Conservation (phyloP, 495 filamentous ascomycete genomes). For the Bacidia rubella region DNA sequence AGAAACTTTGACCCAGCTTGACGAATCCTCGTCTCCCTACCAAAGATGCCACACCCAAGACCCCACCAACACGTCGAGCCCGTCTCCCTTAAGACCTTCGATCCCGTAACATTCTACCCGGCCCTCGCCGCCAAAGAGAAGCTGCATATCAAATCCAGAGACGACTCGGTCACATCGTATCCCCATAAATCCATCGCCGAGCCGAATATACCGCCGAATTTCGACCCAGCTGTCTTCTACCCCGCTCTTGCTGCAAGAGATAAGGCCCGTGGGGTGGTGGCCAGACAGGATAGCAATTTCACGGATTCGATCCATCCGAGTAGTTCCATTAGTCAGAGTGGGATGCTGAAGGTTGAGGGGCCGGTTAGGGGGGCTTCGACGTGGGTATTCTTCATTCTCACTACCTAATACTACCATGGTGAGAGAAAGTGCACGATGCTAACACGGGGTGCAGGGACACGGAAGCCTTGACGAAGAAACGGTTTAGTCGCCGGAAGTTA, state of each 20-base stretch:
- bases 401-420: too few species aligned
- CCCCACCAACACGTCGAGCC: constrained; percentile 5
- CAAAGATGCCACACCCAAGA: constrained; percentile 5
- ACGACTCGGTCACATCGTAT: constrained; percentile 10
- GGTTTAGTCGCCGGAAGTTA: constrained; percentile 24
- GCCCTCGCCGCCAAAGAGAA: constrained; percentile 7
- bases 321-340: neutral
- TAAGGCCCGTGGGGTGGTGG: neutral
- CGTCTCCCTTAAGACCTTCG: constrained; percentile 11
- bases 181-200: constrained; percentile 7
- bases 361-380: neutral
- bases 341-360: constrained; percentile 1
- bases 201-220: constrained; percentile 10
- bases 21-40: neutral
- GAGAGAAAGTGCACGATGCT: constrained; percentile 1
- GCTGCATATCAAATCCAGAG: neutral
- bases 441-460: constrained; percentile 21
- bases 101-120: constrained; percentile 15
- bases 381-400: neutral
- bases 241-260: constrained; percentile 9
- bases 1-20: too few species aligned
- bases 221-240: constrained; percentile 16
- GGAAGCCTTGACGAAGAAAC: constrained; percentile 26
- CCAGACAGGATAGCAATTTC: neutral
- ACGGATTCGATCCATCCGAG: constrained; percentile 1